Base-by-base conservation (phyloP, 2,329 filamentous ascomycete genomes). In the Lasiodiplodia sp. region DNA sequence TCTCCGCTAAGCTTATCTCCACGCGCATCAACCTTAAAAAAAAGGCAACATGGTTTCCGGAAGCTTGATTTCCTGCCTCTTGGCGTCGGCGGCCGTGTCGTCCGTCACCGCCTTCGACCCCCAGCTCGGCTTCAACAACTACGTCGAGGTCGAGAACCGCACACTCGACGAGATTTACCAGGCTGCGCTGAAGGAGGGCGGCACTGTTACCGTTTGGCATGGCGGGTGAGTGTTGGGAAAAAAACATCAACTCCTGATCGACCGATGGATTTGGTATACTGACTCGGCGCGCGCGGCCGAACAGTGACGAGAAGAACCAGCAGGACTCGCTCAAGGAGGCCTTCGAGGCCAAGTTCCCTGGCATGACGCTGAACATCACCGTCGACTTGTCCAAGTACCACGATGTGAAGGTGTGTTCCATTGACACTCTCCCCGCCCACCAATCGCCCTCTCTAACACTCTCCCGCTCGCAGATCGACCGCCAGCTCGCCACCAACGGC, bases 361-460 rank as follows among this genome's bases (percentile, higher is more conserved):
- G 81, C 10, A 82, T 87, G 69, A 83, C 79, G 4, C 79, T 87
- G 18, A 86, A 87, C 71, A 62, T 86, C 44, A 87, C 86, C 0
- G 84, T 87, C 53, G 85, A 87, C 69, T 73, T 87, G 0, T 86
- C 85, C 69, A 88, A 87, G 71, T 88, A 87, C 70, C 85, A 85
- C 70, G 83, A 86, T 67, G 77, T 72, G 21, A 77, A 76, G n/a
- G 8, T 57, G 4, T 5, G 63, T 23, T 38, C n/a, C 34, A 49
- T 6, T 14, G 7, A 6, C 2, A 34, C 12, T 5, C 38, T 14
- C 4, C 12, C 38, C 38, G 4, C 38, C 40, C n/a, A 47, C 44
- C 38, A 7, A 47, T n/a, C 6, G 12, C 12, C 6, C 18, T 7
- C 18, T 3, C 44, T 47, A 7, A 47, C 44, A 11, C 6, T n/a